Evolutionary conservation across 805 yeast genomes (phyloP).

Genomic region (Myxozyma geophila): DNA sequence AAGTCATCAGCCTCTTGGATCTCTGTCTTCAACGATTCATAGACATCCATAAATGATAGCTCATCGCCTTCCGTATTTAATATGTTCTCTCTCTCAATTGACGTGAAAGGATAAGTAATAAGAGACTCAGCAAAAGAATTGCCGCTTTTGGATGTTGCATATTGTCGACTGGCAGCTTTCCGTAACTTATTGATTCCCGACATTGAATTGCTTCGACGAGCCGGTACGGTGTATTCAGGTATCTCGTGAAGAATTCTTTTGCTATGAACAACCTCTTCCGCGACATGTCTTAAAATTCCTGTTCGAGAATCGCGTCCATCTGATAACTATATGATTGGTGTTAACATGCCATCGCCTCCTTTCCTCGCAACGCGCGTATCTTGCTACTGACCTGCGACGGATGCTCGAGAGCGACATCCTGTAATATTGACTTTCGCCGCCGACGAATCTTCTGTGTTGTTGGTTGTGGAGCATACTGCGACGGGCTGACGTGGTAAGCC

Average conservation of each 20-base stretch:
- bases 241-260: conserved; percentile 15
- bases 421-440: conserved; percentile 34
- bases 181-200: conserved; percentile 14
- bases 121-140: background rate
- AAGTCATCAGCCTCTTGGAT: conserved; percentile 26
- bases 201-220: conserved; percentile 33
- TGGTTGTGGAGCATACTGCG: conserved; percentile 36
- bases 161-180: background rate
- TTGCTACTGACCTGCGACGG: conserved; percentile 23
- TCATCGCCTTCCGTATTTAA: conserved; percentile 16
- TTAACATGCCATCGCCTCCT: background rate
- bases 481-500: conserved; percentile 37
- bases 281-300: conserved; percentile 18
- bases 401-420: conserved; percentile 35
- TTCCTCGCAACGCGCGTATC: background rate
- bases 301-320: conserved; percentile 17
- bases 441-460: conserved; percentile 29
- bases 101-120: conserved; percentile 27
- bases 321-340: background rate
- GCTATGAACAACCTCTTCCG: conserved; percentile 16
- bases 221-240: conserved; percentile 31
- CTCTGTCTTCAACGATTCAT: conserved; percentile 24
- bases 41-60: conserved; percentile 20
- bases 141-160: background rate
- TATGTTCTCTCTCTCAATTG: conserved; percentile 8